Base-by-base conservation (phyloP, 371 early-diverging fungal species). In the Mortierella sp. region DNA sequence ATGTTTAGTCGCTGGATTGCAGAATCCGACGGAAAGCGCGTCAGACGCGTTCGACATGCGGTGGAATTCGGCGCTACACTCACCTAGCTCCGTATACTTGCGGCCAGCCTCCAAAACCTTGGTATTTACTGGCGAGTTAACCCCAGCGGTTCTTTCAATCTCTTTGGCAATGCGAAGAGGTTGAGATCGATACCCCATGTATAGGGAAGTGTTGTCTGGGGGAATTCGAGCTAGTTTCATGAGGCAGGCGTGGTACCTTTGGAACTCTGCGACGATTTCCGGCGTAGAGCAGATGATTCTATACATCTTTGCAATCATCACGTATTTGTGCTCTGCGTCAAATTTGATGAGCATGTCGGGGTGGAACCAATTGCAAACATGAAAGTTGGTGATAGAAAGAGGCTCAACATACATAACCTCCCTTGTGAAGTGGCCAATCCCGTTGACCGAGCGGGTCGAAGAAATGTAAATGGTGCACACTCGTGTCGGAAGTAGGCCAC, bases 21-120 rank as follows among this genome's bases (percentile, higher is more conserved):
- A 75, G 64, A 81, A 81, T 0, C 76, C 81, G 7, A 81, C 72
- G 3, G 72, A 81, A 11, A 75, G 64, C 0, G 76, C 75, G 8
- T 75, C 72, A 11, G 71, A 69, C 10, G 69, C 61, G n/a, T 81
- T 75, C 10, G 81, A 81, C 81, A 81, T 81, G 8, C 72, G 41
- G 10, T 76, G 68, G 62, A 81, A 75, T 43, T 81, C 81, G 22
- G 75, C 58, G 28, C 72, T 63, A 40, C 81, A 81, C 19, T 72
- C 72, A 2, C 81, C 81, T 33, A 81, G 21, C 59, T 69, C 73
- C 6, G 69, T 71, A 50, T 64, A 72, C 52, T 77, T 63, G 55
- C 77, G 68, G 6, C 77, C 77, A 6, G 65, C 77, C 36, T 77
- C 77, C 21, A 77, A 48, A 48, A 41, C 48, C 65, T 59, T 70